Percentiles rank a stretch among this genome's conserved stretches.
Conservation (phyloP, 345 rosid genomes). For the Linum usitatissimum region DNA sequence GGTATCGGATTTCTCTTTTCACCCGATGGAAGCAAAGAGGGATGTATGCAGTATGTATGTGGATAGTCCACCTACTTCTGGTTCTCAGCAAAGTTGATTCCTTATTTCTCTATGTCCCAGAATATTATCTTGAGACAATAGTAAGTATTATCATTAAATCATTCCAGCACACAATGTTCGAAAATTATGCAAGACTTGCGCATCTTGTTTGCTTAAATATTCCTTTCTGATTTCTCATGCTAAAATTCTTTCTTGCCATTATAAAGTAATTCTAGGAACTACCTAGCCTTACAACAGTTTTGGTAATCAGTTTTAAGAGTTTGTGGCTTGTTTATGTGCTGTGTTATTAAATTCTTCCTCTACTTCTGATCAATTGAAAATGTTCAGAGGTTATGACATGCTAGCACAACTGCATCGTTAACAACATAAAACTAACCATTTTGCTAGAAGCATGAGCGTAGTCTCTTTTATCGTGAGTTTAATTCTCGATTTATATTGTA, state of each 20-base stretch:
- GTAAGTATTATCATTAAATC: conserved; percentile 27
- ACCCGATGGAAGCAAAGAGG: conserved; percentile 98
- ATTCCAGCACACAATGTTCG: neutral
- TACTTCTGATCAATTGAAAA: neutral
- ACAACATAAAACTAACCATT: neutral
- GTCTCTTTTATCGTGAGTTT: neutral
- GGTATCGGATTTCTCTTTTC: conserved; percentile 79
- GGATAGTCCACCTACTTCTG: conserved; percentile 84
- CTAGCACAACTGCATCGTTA: neutral
- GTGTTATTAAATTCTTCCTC: neutral
- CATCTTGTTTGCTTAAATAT: neutral
- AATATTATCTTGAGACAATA: conserved; percentile 83
- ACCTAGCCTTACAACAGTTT: neutral
- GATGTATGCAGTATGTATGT: conserved; percentile 94
- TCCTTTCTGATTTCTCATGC: neutral
- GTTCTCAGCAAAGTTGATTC: conserved; percentile 82
- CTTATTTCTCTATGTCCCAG: conserved; percentile 70
- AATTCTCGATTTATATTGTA: conserved; percentile 1
- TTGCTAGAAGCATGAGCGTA: neutral
- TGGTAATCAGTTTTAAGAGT: neutral
- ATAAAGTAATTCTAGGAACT: neutral
- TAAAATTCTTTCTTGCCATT: neutral
- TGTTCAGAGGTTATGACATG: neutral
- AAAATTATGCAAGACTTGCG: neutral
- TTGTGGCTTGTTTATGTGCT: neutral